Evolutionary conservation across 805 yeast genomes (phyloP).

Genomic region (Starmerella sirachaensis): DNA sequence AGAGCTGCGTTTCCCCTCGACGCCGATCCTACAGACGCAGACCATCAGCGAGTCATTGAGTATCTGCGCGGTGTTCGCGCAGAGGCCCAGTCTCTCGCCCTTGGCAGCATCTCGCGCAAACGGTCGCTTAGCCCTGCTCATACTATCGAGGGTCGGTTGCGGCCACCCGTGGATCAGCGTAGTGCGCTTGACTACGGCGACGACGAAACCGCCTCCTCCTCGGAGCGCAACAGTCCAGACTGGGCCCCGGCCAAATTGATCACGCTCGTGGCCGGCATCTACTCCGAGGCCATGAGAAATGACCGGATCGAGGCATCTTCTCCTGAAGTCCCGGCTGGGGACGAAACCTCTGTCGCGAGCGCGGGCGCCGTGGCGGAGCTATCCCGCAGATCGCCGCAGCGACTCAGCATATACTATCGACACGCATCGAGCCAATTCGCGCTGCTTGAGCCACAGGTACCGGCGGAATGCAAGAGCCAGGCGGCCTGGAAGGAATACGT

Average conservation of each 20-base stretch:
- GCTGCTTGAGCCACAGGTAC: conserved; percentile 3
- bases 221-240: background rate
- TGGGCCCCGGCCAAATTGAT: background rate
- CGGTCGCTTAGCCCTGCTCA: background rate
- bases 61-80: conserved; percentile 15
- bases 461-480: conserved; percentile 28
- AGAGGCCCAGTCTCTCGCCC: conserved; percentile 12
- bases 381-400: background rate
- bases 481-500: conserved; percentile 35
- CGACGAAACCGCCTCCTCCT: too few species aligned
- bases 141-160: background rate
- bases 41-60: conserved; percentile 3
- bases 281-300: too few species aligned
- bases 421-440: background rate
- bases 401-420: background rate
- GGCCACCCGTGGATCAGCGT: background rate
- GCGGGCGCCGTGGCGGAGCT: background rate
- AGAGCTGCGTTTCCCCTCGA: conserved; percentile 26
- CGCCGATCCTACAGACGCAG: conserved; percentile 1
- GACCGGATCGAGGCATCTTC: too few species aligned
- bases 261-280: too few species aligned
- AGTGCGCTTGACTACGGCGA: conserved; percentile 1
- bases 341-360: too few species aligned
- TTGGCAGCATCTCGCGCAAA: conserved; percentile 3
- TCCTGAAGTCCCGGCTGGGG: too few species aligned